Conservation (phyloP, 2,329 filamentous ascomycete species). For the Scedosporium minutisporum region DNA sequence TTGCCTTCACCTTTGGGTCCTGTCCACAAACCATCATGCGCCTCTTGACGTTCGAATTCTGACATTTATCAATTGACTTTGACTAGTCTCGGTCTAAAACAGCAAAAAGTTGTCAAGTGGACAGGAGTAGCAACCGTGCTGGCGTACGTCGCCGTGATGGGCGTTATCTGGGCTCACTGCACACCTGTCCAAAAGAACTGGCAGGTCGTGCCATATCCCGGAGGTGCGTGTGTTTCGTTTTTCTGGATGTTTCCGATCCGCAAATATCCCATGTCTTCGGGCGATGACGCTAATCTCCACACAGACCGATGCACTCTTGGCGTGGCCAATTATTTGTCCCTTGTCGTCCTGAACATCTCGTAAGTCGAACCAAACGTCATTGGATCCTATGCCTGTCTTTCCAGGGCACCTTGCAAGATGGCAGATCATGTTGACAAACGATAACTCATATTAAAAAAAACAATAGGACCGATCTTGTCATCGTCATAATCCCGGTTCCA, state of each 20-base stretch:
- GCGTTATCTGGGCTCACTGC: constrained; percentile 14
- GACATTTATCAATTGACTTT: too few species aligned
- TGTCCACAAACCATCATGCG: too few species aligned
- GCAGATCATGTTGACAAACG: too few species aligned
- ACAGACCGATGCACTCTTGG: constrained; percentile 10
- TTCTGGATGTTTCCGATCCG: not conserved
- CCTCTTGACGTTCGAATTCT: too few species aligned
- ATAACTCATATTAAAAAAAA: too few species aligned
- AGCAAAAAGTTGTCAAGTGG: too few species aligned
- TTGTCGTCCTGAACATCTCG: constrained; percentile 16
- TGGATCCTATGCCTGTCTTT: not conserved
- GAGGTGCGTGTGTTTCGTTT: constrained; percentile 8
- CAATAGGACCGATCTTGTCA: too few species aligned
- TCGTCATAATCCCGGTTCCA: constrained; percentile 13
- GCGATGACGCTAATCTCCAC: not conserved
- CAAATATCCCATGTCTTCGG: not conserved
- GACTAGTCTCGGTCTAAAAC: too few species aligned
- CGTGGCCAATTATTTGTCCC: constrained; percentile 14
- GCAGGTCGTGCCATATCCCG: constrained; percentile 16
- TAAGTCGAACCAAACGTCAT: constrained; percentile 6
- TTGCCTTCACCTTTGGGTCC: too few species aligned
- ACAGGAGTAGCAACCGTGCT: not conserved
- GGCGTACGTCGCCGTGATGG: constrained; percentile 15
- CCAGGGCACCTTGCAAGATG: constrained; percentile 5
- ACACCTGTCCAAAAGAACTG: constrained; percentile 16